Percentiles rank a stretch among this genome's conserved stretches.
Evolutionary conservation across 1,284 basidiomycete genomes (phyloP).

Genomic region (Papiliotrema terrestris): DNA sequence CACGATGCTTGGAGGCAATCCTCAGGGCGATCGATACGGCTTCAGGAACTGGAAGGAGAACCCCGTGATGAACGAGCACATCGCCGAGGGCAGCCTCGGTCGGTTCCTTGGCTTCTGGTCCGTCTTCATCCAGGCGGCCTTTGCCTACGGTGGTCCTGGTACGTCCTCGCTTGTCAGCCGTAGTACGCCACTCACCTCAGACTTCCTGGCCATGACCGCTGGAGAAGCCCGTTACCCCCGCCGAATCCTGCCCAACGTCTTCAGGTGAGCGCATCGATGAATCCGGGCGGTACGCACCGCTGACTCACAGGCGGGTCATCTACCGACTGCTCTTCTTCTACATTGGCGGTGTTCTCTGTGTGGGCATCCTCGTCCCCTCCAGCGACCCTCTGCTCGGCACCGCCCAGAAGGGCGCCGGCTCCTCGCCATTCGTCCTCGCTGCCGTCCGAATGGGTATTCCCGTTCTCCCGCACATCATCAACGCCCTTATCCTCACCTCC

Average conservation of each 20-base stretch:
- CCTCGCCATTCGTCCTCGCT: slow-evolving; percentile 19
- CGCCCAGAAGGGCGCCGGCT: slow-evolving; percentile 55
- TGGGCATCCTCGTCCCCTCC: slow-evolving; percentile 75
- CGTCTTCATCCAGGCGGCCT: slow-evolving; percentile 71
- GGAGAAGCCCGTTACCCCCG: slow-evolving; percentile 61
- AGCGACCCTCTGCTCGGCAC: slow-evolving; percentile 61
- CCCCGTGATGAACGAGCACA: slow-evolving; percentile 49
- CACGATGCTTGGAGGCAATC: slow-evolving; percentile 66
- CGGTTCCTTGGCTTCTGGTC: slow-evolving; percentile 64
- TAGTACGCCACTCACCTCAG: slow-evolving; percentile 36
- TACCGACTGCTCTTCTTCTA: slow-evolving; percentile 75
- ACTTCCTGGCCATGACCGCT: slow-evolving; percentile 67
- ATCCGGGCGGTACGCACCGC: too few relatives aligned
- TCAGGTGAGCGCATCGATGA: slow-evolving; percentile 40
- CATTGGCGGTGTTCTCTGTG: slow-evolving; percentile 45
- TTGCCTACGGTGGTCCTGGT: slow-evolving; percentile 72
- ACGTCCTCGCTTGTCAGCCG: slow-evolving; percentile 8
- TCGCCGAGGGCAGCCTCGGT: slow-evolving; percentile 30
- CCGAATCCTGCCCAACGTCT: slow-evolving; percentile 72
- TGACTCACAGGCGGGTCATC: slow-evolving; percentile 60
- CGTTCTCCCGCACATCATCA: slow-evolving; percentile 38
- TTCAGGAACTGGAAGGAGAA: slow-evolving; percentile 66
- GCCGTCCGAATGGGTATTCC: slow-evolving; percentile 8
- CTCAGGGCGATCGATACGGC: slow-evolving; percentile 52
- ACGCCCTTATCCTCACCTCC: slow-evolving; percentile 23